Base-by-base conservation (phyloP, 306 rosid genomes). In the Vigna trinervia region DNA sequence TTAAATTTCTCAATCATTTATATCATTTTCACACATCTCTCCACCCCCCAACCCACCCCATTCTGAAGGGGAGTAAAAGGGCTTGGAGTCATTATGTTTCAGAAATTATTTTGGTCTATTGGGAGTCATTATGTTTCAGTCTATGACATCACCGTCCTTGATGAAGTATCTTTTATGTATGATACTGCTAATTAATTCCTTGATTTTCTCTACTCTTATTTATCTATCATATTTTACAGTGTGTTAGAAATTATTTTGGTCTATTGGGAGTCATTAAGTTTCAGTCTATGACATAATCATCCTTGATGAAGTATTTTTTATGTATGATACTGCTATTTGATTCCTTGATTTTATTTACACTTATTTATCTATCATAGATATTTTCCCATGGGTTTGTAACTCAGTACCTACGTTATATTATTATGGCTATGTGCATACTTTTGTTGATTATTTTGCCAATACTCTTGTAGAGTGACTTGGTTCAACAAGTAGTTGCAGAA, bases 401-500 rank as follows among this genome's bases (percentile, higher is more conserved):
- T 22, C 23, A 22, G 52, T 65, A 45, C 23, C 13, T 41, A 15
- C 58, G 46, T 22, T 69, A 38, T 73, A 30, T 73, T 64, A 28
- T 45, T 53, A 76, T 69, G 61, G 62, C 39, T 78, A 70, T 68
- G 56, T 75, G 72, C 71, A 73, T 51, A 54, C 69, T 66, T 73
- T 43, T 9, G 38, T 61, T 81, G 74, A 77, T 72, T 65, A 22
- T 43, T 81, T 74, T 78, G 71, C 30, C 75, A 45, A 51, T 73
- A 58, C 69, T 65, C 46, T 74, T 81, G 82, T 57, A 85, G 88
- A 76, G 69, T 53, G 88, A 85, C 72, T 61, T 79, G 53, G 76
- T 82, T 61, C 84, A 79, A 68, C 86, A 85, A 85, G 86, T 85
- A 71, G 79, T 82, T 52, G 80, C 84, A 65, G 86, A 85, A 52